Conservation (phyloP, 1,139 yeast genomes). For the Keqinozyma sinolaborantium region DNA sequence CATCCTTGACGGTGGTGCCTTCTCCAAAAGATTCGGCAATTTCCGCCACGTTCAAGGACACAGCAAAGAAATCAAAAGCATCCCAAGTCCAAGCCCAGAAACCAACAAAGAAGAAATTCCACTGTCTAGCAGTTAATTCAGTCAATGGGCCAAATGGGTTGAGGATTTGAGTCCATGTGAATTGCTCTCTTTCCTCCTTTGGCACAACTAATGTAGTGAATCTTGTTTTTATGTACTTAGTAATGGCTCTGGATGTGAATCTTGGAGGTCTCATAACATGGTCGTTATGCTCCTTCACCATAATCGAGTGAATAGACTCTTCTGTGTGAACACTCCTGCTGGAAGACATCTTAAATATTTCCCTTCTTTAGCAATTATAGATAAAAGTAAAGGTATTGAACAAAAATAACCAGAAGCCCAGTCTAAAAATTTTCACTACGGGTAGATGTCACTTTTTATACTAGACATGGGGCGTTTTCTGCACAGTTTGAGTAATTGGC, state of each 20-base stretch:
- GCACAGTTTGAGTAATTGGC: too few relatives aligned
- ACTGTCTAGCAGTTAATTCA: constrained; percentile 27
- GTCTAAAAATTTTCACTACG: too few relatives aligned
- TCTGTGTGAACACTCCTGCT: neutral
- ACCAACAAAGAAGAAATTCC: constrained; percentile 34
- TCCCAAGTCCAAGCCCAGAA: constrained; percentile 44
- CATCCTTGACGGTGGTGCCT: constrained; percentile 23
- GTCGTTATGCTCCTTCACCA: constrained; percentile 18
- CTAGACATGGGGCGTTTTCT: too few relatives aligned
- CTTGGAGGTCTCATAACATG: constrained; percentile 31
- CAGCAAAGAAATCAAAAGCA: constrained; percentile 40
- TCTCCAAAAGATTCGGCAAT: constrained; percentile 26
- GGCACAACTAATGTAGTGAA: constrained; percentile 29
- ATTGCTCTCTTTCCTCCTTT: constrained; percentile 23
- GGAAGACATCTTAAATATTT: neutral
- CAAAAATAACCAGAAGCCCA: too few relatives aligned
- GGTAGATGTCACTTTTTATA: too few relatives aligned
- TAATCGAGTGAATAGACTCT: neutral
- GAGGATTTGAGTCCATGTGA: constrained; percentile 24
- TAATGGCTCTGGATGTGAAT: constrained; percentile 22
- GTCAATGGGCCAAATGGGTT: constrained; percentile 33
- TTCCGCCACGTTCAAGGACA: constrained; percentile 27
- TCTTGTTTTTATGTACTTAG: constrained; percentile 25
- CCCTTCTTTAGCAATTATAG: too few relatives aligned
- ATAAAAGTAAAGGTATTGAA: too few relatives aligned